Conservation (phyloP, 345 rosid genomes). For the Eucalyptus virginea region DNA sequence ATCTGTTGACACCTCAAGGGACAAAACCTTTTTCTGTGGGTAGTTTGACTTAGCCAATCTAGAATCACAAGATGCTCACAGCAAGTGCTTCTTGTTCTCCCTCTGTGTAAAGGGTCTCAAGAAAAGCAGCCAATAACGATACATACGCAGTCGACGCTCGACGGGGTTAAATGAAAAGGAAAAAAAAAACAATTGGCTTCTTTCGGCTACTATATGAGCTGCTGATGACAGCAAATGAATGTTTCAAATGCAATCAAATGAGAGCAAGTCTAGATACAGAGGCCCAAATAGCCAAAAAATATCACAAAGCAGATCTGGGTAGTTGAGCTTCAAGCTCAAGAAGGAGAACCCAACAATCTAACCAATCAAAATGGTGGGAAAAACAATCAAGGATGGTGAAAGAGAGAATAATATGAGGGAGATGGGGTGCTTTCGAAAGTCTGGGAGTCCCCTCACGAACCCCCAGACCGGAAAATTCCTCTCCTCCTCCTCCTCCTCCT, state of each 20-base stretch:
- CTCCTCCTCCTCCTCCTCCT: not conserved
- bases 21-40: not conserved
- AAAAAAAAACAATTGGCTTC: not conserved
- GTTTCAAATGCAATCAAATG: not conserved
- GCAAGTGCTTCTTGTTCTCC: not conserved
- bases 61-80: not conserved
- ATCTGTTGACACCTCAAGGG: not conserved
- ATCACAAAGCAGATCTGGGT: conserved; percentile 26
- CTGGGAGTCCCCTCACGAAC: not conserved
- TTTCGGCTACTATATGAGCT: not conserved
- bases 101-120: not conserved
- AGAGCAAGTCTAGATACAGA: conserved; percentile 26
- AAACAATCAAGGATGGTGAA: not conserved
- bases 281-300: conserved; percentile 19
- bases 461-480: not conserved
- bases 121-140: not conserved
- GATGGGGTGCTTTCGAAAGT: not conserved
- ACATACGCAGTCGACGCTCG: not conserved
- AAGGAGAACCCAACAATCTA: not conserved
- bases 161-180: not conserved
- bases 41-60: not conserved
- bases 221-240: not conserved
- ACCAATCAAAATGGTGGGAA: not conserved
- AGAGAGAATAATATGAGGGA: not conserved
- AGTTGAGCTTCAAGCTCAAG: conserved; percentile 1